Evolutionary conservation across 805 yeast species (phyloP).

Genomic region (Lachancea mirantina): DNA sequence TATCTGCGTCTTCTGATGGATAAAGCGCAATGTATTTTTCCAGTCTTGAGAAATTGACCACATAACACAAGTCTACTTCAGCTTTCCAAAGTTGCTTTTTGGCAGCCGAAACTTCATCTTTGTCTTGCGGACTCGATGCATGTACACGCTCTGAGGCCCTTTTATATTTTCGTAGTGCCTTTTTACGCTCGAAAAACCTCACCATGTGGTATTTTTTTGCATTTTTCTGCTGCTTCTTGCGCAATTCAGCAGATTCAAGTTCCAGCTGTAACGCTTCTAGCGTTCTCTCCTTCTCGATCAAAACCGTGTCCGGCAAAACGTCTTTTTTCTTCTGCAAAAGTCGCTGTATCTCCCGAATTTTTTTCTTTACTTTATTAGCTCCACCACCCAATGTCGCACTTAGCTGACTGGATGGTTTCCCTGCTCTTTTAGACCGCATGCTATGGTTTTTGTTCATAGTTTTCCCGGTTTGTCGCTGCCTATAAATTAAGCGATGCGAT

Average conservation of each 20-base stretch:
- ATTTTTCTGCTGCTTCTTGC: slow-evolving; percentile 41
- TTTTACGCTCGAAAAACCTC: slow-evolving; percentile 82
- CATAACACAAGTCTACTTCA: slow-evolving; percentile 68
- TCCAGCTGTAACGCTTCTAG: slow-evolving; percentile 57
- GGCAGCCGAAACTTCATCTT: slow-evolving; percentile 23
- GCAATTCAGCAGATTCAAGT: slow-evolving; percentile 41
- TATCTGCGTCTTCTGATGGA: slow-evolving; percentile 35
- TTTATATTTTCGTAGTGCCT: slow-evolving; percentile 67
- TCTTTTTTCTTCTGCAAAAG: slow-evolving; percentile 48
- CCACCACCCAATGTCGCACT: slow-evolving; percentile 34
- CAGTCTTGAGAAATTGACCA: slow-evolving; percentile 67
- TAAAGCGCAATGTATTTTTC: slow-evolving; percentile 75
- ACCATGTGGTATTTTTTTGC: slow-evolving; percentile 87
- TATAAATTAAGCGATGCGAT: slow-evolving; percentile 6
- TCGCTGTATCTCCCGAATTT: slow-evolving; percentile 80
- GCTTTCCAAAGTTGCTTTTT: slow-evolving; percentile 41
- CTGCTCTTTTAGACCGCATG: slow-evolving; percentile 12
- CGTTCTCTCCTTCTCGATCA: slow-evolving; percentile 69
- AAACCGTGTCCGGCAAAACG: slow-evolving; percentile 54
- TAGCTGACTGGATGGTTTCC: slow-evolving; percentile 30
- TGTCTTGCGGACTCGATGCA: slow-evolving; percentile 29
- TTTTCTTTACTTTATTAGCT: slow-evolving; percentile 61
- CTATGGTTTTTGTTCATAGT: slow-evolving; percentile 8
- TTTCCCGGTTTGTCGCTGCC: slow-evolving; percentile 1
- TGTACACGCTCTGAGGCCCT: no score